Evolutionary conservation across 2,329 filamentous ascomycete species (phyloP), one percentile per base, ranked within the genome.

Genomic region (Alternaria sp.): DNA sequence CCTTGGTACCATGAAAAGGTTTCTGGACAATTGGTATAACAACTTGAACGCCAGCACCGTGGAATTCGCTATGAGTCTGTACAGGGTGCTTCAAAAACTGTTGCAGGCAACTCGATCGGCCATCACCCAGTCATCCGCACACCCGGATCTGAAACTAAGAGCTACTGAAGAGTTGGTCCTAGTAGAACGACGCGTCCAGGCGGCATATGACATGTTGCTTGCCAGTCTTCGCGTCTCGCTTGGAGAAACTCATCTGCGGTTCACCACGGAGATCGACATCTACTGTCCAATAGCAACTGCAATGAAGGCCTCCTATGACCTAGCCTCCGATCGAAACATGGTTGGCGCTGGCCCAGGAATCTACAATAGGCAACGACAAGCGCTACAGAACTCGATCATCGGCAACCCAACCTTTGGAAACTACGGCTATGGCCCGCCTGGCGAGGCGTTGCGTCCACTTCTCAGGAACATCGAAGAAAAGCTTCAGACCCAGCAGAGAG

Each of bases 221-320:
- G 20, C 25, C 12, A 15, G 46, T 3, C 60, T 70, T 0, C 6
- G 21, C 5, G 23, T 18, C 20, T 60, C 43, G 14, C 55, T 69
- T 18, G 26, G 33, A 14, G 54, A 58, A 4, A 64, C 33, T 6
- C 30, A 58, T 28, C 9, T 67, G 5, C 26, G 50, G 3, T 68
- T 60, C 46, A 59, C 58, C 5, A 68, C 58, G 0, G 68, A 67
- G 33, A 59, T 57, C 3, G 64, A 67, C 41, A 60, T 64, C 14
- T 14, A 49, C 7, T 63, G 62, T 14, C 65, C 61, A 0, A 57
- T 68, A 23, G 61, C 65, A 4, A 44, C 26, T 18, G 56, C 55
- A 9, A 64, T 70, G 65, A 54, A 33, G n/a, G 18, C 43, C 2
- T 46, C 53, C 18, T 69, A 65, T 12, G 51, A 43, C 0, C 49